A percentile compares a stretch with the other conserved stretches of the same genome.
Evolutionary conservation across 306 rosid species (phyloP).

Genomic region (Begonia peltatifolia): DNA sequence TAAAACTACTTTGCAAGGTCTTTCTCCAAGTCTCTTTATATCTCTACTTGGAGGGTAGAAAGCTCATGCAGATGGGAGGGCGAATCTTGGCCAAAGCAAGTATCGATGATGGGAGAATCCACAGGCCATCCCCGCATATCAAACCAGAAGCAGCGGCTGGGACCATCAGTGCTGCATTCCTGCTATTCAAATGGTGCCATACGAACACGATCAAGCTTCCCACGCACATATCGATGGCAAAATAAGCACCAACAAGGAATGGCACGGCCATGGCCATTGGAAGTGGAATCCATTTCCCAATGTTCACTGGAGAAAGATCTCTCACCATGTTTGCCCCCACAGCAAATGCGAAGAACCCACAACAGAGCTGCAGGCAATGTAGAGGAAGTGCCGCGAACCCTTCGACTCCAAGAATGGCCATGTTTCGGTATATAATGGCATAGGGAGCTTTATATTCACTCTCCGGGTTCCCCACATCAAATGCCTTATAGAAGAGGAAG

Average conservation of each 20-base stretch:
- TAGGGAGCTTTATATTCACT: conserved; percentile 94
- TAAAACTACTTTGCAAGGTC: not conserved
- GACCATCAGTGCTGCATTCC: conserved; percentile 52
- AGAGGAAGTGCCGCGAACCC: conserved; percentile 86
- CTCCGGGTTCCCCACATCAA: conserved; percentile 69
- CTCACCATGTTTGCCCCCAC: conserved; percentile 58
- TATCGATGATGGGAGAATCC: conserved; percentile 90
- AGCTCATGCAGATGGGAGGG: conserved; percentile 96
- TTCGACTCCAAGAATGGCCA: conserved; percentile 87
- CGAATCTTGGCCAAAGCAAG: conserved; percentile 64
- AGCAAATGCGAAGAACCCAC: conserved; percentile 67
- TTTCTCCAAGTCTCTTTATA: conserved; percentile 4
- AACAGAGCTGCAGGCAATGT: conserved; percentile 81
- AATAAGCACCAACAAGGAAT: conserved; percentile 83
- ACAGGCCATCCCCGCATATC: conserved; percentile 94
- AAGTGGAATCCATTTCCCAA: conserved; percentile 68
- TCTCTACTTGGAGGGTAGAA: conserved; percentile 30
- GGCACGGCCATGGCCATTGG: conserved; percentile 99
- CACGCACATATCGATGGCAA: conserved; percentile 88
- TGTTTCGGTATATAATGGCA: conserved; percentile 83
- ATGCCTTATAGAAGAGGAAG: conserved; percentile 86
- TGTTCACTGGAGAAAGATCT: conserved; percentile 39
- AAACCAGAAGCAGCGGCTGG: conserved; percentile 97
- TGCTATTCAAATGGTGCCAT: conserved; percentile 50
- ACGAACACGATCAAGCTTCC: conserved; percentile 69